These are phyloP conservation scores for Lathyrus sativus DNA, from an alignment of 306 rosid species.

Conservation along the genomic window DNA sequence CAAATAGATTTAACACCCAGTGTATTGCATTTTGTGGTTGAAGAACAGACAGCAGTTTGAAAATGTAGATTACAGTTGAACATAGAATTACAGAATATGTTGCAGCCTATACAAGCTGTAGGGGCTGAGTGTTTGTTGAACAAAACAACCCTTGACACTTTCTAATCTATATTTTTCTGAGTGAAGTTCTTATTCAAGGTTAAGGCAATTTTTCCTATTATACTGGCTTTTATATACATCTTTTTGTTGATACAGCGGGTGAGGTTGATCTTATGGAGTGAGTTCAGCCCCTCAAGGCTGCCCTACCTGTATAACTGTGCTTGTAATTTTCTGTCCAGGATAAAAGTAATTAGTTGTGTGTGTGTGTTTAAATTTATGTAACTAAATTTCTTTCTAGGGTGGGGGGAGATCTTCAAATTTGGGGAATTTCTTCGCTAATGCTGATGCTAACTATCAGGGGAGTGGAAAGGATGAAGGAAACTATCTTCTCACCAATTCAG, in stretches of 20 bases:
- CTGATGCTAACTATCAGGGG: conserved; percentile 72
- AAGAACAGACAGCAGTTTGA: conserved; percentile 27
- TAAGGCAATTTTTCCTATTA: conserved; percentile 9
- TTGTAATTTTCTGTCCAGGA: conserved; percentile 28
- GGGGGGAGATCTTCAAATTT: conserved; percentile 76
- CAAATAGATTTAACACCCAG: conserved; percentile 26
- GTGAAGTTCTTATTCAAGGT: conserved; percentile 19
- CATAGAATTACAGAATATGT: conserved; percentile 2
- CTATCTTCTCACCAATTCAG: conserved; percentile 49
- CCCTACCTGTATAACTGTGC: conserved; percentile 12
- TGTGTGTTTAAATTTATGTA: conserved; percentile 22
- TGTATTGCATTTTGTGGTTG: conserved; percentile 10
- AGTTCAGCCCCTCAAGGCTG: conserved; percentile 26
- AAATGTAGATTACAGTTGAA: conserved; percentile 22
- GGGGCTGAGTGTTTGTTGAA: conserved; percentile 15
- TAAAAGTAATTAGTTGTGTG: conserved; percentile 5
- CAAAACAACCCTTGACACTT: neutral
- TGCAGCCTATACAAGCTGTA: conserved; percentile 10
- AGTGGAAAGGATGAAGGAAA: conserved; percentile 60
- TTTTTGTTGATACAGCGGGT: conserved; percentile 28
- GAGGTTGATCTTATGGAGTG: conserved; percentile 27
- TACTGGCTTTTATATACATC: conserved; percentile 4
- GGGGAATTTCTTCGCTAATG: conserved; percentile 86
- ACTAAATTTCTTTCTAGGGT: conserved; percentile 59
- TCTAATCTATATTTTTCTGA: conserved; percentile 21